phyloP scores from a whole-genome alignment of 106 monocot species.

The Iris macrosiphon region DNA sequence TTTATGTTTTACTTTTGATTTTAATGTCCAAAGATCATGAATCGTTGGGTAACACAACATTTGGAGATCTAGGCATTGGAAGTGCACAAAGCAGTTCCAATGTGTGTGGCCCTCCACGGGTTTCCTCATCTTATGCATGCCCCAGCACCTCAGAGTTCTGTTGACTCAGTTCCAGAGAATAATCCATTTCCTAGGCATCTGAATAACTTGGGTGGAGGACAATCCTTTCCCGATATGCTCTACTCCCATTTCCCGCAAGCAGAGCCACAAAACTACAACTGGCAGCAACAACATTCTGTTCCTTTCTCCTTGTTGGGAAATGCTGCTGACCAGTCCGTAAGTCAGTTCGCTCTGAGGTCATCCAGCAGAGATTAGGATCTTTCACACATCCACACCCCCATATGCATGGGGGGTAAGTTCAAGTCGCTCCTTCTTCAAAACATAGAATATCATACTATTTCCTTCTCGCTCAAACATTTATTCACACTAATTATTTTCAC shows the following conservation, averaged over 20 bases:
- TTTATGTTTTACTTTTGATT: too few relatives aligned
- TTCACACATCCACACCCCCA: slow-evolving; percentile 28
- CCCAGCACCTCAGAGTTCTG: slow-evolving; percentile 22
- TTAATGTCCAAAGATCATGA: slow-evolving; percentile 37
- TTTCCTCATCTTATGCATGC: slow-evolving; percentile 23
- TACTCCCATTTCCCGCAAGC: slow-evolving; percentile 24
- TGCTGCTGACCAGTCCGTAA: slow-evolving; percentile 26
- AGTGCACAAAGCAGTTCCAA: slow-evolving; percentile 23
- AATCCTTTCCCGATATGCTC: slow-evolving; percentile 21
- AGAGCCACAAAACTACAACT: slow-evolving; percentile 34
- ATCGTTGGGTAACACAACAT: slow-evolving; percentile 20
- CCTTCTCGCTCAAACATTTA: neutral
- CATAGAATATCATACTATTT: too few relatives aligned
- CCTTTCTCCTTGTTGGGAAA: slow-evolving; percentile 22
- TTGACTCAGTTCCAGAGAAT: slow-evolving; percentile 25
- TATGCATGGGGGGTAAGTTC: slow-evolving; percentile 20
- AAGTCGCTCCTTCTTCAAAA: too few relatives aligned
- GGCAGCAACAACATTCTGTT: slow-evolving; percentile 20
- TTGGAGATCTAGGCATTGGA: slow-evolving; percentile 29
- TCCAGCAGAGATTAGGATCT: slow-evolving; percentile 42
- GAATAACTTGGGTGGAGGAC: slow-evolving; percentile 18
- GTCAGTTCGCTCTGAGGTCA: slow-evolving; percentile 25
- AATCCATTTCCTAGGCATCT: slow-evolving; percentile 27
- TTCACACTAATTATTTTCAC: too few relatives aligned
- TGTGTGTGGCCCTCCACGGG: slow-evolving; percentile 39